phyloP scores from a whole-genome alignment of 2,329 filamentous ascomycete species.

The Fusarium sp. region DNA sequence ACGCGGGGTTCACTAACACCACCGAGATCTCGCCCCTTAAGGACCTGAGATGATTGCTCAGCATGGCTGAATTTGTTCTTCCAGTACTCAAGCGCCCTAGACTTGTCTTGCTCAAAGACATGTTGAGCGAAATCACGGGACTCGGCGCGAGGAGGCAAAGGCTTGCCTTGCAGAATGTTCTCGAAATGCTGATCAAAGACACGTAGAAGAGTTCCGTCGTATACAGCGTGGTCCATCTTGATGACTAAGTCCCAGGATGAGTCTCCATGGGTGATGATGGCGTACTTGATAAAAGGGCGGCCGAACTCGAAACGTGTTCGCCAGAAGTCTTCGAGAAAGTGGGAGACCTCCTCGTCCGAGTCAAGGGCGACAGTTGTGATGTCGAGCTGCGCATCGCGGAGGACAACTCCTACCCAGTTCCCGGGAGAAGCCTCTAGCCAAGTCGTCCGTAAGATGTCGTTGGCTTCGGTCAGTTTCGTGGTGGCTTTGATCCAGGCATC shows the following conservation, averaged over 20 bases:
- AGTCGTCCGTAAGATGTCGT: not conserved
- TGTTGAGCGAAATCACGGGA: not conserved
- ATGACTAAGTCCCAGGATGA: not conserved
- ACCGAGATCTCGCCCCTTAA: not conserved
- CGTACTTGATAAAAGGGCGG: not conserved
- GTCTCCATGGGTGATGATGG: not conserved
- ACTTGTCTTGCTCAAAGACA: not conserved
- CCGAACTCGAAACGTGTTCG: not conserved
- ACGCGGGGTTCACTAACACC: not conserved
- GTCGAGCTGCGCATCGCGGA: not conserved
- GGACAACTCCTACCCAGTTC: not conserved
- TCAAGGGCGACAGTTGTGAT: not conserved
- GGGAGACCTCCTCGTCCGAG: fast-evolving
- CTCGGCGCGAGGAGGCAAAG: not conserved
- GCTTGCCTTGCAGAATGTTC: not conserved
- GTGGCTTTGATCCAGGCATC: not conserved
- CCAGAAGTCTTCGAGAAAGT: not conserved
- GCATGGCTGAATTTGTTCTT: not conserved
- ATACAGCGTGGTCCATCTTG: not conserved
- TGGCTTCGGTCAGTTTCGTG: not conserved
- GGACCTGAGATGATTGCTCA: not conserved
- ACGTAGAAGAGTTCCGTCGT: not conserved
- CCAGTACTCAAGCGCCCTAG: not conserved
- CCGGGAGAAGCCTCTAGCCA: not conserved
- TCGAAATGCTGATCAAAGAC: not conserved